A percentile compares a stretch with the other conserved stretches of the same genome.
Conservation (phyloP, 805 yeast genomes). For the Ogataea wickerhamii region DNA sequence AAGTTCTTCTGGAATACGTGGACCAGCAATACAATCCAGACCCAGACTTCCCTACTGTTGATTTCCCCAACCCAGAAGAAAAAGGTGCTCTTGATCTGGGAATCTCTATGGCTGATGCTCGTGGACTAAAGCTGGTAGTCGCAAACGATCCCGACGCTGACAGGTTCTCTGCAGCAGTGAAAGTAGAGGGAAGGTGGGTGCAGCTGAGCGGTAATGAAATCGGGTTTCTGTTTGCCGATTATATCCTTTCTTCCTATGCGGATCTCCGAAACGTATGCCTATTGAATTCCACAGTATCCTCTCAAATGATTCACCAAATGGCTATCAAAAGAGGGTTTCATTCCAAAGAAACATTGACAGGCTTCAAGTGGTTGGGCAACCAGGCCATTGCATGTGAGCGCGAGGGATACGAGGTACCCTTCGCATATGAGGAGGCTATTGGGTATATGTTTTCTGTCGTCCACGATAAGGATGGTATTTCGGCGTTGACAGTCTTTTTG, state of each 20-base stretch:
- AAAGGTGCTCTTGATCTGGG: conserved; percentile 83
- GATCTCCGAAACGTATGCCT: conserved; percentile 44
- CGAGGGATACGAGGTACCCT: conserved; percentile 69
- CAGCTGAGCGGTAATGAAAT: conserved; percentile 91
- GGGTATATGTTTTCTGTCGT: conserved; percentile 86
- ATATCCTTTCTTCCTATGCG: conserved; percentile 36
- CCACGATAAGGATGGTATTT: conserved; percentile 90
- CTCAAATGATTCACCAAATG: conserved; percentile 71
- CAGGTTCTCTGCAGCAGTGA: conserved; percentile 79
- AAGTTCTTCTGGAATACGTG: conserved; percentile 40
- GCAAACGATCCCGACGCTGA: conserved; percentile 99
- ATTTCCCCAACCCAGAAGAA: conserved; percentile 95
- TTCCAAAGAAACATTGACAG: conserved; percentile 83
- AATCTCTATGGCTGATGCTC: conserved; percentile 52
- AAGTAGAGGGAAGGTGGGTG: conserved; percentile 51
- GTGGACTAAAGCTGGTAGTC: conserved; percentile 50
- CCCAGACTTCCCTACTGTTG: conserved; percentile 81
- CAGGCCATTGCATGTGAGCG: conserved; percentile 68
- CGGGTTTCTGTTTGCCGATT: conserved; percentile 79
- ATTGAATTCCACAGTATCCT: conserved; percentile 88
- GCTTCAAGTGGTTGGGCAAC: conserved; percentile 97
- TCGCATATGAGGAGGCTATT: conserved; percentile 93
- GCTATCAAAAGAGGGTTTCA: conserved; percentile 59
- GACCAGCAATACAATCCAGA: conserved; percentile 69
- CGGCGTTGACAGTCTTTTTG: conserved; percentile 72